Evolutionary conservation across 768 basidiomycete species (phyloP).

Genomic region (Phanerochaete carnosa): DNA sequence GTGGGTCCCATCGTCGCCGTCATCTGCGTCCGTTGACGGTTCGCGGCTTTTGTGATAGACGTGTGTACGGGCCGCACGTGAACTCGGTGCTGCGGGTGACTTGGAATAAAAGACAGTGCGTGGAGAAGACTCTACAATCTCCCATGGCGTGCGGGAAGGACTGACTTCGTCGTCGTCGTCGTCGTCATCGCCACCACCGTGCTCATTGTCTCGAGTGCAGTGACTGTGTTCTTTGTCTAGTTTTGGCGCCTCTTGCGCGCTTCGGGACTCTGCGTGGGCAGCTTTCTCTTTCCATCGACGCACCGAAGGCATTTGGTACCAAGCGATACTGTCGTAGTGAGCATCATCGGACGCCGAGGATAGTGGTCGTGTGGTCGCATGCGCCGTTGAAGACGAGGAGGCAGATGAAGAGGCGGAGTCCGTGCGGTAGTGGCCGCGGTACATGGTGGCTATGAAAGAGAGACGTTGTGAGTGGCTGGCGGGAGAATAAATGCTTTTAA

Average conservation of each 20-base stretch:
- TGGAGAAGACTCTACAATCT: background rate
- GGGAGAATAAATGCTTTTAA: background rate
- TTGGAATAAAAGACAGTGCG: background rate
- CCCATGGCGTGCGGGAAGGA: background rate
- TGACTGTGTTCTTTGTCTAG: background rate
- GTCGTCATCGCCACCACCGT: background rate
- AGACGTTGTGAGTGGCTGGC: background rate
- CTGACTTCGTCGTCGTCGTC: background rate
- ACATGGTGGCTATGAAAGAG: background rate
- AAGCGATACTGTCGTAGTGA: background rate
- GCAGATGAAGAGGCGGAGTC: background rate
- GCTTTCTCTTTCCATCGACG: background rate
- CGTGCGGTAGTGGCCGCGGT: slow-evolving; percentile 1
- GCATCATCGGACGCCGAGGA: background rate
- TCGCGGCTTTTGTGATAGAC: background rate
- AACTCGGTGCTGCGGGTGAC: background rate
- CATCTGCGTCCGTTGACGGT: background rate
- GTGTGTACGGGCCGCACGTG: background rate
- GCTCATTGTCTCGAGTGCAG: background rate
- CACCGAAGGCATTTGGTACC: slow-evolving; percentile 1
- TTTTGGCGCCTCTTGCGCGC: background rate
- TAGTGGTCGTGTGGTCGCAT: background rate
- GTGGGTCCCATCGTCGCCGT: background rate
- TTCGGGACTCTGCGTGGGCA: background rate
- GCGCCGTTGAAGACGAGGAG: background rate